phyloP scores from a whole-genome alignment of 2,329 filamentous ascomycete genomes.

The Colletotrichum somersetense region DNA sequence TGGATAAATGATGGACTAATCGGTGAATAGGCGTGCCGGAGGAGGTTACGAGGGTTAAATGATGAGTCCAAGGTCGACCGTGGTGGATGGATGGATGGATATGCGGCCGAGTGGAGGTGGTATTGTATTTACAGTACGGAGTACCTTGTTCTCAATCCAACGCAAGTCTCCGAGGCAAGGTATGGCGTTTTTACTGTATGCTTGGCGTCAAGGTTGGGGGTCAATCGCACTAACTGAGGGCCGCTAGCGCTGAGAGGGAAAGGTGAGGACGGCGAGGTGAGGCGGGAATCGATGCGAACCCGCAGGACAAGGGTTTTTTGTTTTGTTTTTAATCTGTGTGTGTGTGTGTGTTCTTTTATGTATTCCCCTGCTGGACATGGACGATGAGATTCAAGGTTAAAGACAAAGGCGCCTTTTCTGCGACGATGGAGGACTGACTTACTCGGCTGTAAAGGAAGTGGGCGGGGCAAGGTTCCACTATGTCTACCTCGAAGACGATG shows the following conservation, averaged over 20 bases:
- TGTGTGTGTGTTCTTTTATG: neutral
- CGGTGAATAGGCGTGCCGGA: constrained; percentile 38
- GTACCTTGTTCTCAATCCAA: neutral
- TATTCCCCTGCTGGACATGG: neutral
- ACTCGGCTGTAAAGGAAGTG: neutral
- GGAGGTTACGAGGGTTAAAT: constrained; percentile 24
- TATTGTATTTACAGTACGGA: neutral
- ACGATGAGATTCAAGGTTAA: constrained; percentile 4
- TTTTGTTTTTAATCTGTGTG: neutral
- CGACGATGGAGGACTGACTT: neutral
- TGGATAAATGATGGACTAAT: neutral
- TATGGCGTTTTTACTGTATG: constrained; percentile 14
- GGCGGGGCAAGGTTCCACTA: neutral
- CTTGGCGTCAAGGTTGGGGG: constrained; percentile 37
- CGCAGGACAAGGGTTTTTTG: neutral
- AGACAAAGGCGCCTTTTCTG: neutral
- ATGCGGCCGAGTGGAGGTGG: constrained; percentile 21
- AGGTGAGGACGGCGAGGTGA: constrained; percentile 10
- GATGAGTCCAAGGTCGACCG: constrained; percentile 5
- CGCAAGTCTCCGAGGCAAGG: neutral
- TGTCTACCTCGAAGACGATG: neutral
- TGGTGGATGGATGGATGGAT: neutral
- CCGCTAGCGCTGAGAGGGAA: constrained; percentile 32
- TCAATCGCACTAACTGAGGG: constrained; percentile 33
- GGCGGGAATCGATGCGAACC: constrained; percentile 7